These are phyloP conservation scores for Nematocida ironsii DNA, from an alignment of 371 early-diverging fungal genomes.

Conservation along the genomic window DNA sequence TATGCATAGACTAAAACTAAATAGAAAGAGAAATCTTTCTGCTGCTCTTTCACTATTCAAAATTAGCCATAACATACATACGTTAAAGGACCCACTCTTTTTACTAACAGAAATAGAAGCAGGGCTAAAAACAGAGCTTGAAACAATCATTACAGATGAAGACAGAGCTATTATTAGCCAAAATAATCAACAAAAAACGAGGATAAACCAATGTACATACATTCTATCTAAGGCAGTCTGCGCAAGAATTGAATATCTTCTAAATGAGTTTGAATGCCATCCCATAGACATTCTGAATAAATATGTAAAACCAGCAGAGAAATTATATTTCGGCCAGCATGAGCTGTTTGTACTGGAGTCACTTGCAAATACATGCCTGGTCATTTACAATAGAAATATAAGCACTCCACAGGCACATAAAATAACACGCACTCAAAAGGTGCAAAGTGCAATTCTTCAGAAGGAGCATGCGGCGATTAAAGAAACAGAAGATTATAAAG, in stretches of 20 bases:
- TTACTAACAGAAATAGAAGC: conserved; percentile 11
- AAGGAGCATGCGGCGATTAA: conserved; percentile 37
- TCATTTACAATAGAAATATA: conserved; percentile 35
- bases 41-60: conserved; percentile 30
- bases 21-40: conserved; percentile 7
- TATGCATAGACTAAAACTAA: not conserved
- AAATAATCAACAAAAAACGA: not conserved
- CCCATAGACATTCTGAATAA: conserved; percentile 37
- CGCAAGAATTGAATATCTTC: not conserved
- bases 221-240: not conserved
- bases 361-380: conserved; percentile 21
- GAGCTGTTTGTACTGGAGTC: not conserved
- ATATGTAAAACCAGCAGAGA: conserved; percentile 8
- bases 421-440: not conserved
- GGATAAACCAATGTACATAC: not conserved
- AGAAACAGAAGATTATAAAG: not conserved
- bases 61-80: conserved; percentile 1
- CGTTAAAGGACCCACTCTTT: not conserved
- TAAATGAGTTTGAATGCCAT: conserved; percentile 34
- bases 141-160: not conserved
- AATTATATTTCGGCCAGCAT: not conserved
- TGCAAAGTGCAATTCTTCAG: conserved; percentile 1
- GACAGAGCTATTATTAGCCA: not conserved
- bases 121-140: not conserved
- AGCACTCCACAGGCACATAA: not conserved